phyloP scores from a whole-genome alignment of 1,139 yeast genomes.

The Hyphopichia burtonii region DNA sequence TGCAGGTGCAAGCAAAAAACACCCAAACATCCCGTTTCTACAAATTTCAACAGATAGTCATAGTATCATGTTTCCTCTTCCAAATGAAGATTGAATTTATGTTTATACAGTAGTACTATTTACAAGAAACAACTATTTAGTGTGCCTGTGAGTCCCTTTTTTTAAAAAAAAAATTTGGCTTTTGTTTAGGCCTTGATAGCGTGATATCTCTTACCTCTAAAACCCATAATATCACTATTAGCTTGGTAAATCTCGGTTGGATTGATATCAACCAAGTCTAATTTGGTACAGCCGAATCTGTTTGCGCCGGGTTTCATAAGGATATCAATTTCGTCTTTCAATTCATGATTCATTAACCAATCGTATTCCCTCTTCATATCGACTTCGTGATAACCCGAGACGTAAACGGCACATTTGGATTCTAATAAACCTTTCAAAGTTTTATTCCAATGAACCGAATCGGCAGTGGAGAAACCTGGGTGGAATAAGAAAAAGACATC shows the following conservation, averaged over 20 bases:
- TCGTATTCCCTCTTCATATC: constrained; percentile 70
- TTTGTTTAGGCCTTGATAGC: constrained; percentile 45
- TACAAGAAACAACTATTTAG: background rate
- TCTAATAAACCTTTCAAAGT: constrained; percentile 84
- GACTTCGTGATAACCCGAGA: constrained; percentile 82
- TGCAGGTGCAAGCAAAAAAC: background rate
- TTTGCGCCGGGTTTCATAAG: constrained; percentile 74
- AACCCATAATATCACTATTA: constrained; percentile 83
- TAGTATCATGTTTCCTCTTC: background rate
- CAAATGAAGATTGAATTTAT: no score
- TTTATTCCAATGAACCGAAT: constrained; percentile 77
- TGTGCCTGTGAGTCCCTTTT: no score
- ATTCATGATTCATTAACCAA: constrained; percentile 66
- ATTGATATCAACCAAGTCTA: constrained; percentile 88
- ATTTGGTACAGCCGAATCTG: constrained; percentile 79
- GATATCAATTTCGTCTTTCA: constrained; percentile 70
- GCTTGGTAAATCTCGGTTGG: constrained; percentile 93
- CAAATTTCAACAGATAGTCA: background rate
- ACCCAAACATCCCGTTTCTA: background rate
- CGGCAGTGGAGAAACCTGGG: constrained; percentile 89
- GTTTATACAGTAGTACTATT: background rate
- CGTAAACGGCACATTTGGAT: constrained; percentile 87
- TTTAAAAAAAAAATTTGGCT: no score
- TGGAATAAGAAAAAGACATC: constrained; percentile 93
- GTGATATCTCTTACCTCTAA: constrained; percentile 96